Conservation (phyloP, 495 filamentous ascomycete species). For the Penicillium maclennaniae region DNA sequence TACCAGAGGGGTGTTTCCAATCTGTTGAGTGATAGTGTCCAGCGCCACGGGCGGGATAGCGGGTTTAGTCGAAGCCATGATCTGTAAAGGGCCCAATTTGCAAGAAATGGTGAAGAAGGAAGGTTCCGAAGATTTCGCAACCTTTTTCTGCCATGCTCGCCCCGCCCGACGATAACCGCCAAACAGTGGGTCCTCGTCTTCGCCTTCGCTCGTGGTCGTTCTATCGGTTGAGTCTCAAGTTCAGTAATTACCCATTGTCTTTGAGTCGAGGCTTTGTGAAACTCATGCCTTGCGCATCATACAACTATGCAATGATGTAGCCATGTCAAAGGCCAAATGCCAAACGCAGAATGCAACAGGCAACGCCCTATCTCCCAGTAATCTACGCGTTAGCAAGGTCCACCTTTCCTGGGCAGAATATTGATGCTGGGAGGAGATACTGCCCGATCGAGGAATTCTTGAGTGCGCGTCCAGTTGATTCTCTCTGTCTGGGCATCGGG, state of each 20-base stretch:
- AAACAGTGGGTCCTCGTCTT: background rate
- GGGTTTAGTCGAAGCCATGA: constrained; percentile 31
- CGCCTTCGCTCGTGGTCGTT: background rate
- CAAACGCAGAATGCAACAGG: no score
- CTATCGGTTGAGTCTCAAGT: background rate
- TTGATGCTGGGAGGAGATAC: no score
- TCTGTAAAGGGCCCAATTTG: background rate
- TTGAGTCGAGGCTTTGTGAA: no score
- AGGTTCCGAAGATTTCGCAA: constrained; percentile 6
- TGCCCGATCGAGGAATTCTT: no score
- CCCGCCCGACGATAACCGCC: constrained; percentile 23
- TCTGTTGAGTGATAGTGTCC: constrained; percentile 61
- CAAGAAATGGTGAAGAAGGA: background rate
- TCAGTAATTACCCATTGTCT: background rate
- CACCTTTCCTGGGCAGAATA: no score
- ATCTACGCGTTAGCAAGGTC: no score
- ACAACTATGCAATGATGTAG: no score
- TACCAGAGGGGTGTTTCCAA: constrained; percentile 94
- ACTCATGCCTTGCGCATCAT: no score
- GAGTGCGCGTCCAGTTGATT: no score
- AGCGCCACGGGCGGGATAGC: constrained; percentile 55
- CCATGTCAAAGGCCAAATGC: no score
- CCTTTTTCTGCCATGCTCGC: constrained; percentile 7
- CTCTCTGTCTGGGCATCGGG: no score
- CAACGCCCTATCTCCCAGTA: no score